A percentile compares a stretch with the other conserved stretches of the same genome.
phyloP scores from a whole-genome alignment of 495 filamentous ascomycete species.

The Hyaloscypha hepaticicola region DNA sequence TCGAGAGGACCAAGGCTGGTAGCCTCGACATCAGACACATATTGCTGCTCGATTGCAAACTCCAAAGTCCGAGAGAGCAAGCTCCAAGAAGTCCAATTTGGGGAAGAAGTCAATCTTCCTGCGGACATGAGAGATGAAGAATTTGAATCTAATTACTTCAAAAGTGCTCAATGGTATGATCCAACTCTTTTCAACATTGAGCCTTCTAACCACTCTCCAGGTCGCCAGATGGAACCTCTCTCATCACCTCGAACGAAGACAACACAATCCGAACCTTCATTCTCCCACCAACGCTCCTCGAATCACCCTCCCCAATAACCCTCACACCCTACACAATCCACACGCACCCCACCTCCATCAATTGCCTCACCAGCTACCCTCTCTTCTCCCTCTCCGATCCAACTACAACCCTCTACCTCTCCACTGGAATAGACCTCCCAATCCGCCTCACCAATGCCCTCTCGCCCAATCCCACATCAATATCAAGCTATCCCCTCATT shows the following conservation, averaged over 20 bases:
- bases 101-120: not conserved
- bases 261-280: conserved; percentile 70
- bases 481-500: conserved; percentile 67
- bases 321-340: conserved; percentile 63
- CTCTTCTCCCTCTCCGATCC: conserved; percentile 65
- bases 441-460: conserved; percentile 61
- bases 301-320: conserved; percentile 45
- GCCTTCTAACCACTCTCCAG: conserved; percentile 34
- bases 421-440: conserved; percentile 66
- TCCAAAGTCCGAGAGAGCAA: conserved; percentile 23
- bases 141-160: conserved; percentile 51
- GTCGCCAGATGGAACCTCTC: conserved; percentile 79
- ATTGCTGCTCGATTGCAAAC: conserved; percentile 32
- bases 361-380: conserved; percentile 70
- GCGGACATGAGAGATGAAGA: conserved; percentile 8
- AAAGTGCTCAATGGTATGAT: conserved; percentile 56
- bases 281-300: conserved; percentile 69
- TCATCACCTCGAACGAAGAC: conserved; percentile 72
- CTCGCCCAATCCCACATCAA: conserved; percentile 41
- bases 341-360: conserved; percentile 64
- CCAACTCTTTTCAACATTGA: not conserved
- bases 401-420: conserved; percentile 65
- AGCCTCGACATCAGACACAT: conserved; percentile 43
- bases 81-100: conserved; percentile 6
- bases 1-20: conserved; percentile 36